Percentiles rank a stretch among this genome's conserved stretches.
Evolutionary conservation across 768 basidiomycete genomes (phyloP).

Genomic region (Galerina sulciceps): DNA sequence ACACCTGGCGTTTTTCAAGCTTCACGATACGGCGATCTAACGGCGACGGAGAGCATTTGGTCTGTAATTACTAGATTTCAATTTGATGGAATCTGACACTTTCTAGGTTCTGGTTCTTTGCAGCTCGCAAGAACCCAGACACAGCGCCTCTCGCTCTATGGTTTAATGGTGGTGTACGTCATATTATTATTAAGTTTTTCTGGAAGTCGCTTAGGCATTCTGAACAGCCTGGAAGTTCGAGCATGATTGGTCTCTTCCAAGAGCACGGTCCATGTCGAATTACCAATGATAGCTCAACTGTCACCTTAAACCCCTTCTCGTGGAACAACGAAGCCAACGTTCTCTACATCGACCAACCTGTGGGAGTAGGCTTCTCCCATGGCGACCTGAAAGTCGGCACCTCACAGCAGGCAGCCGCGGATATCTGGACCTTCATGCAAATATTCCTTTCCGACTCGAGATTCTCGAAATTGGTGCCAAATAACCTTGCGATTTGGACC

Average conservation of each 20-base stretch:
- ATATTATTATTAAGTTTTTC: background rate
- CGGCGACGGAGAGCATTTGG: slow-evolving; percentile 62
- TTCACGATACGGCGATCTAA: slow-evolving; percentile 67
- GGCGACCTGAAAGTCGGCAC: slow-evolving; percentile 53
- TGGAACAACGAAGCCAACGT: slow-evolving; percentile 65
- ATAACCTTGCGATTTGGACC: slow-evolving; percentile 63
- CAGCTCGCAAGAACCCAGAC: slow-evolving; percentile 60
- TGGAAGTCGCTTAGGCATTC: background rate
- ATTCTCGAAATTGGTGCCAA: slow-evolving; percentile 50
- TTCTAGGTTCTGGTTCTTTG: slow-evolving; percentile 72
- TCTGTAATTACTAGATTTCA: slow-evolving; percentile 16
- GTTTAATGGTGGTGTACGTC: slow-evolving; percentile 65
- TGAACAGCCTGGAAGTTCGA: slow-evolving; percentile 54
- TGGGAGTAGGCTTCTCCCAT: slow-evolving; percentile 67
- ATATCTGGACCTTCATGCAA: slow-evolving; percentile 67
- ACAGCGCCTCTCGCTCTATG: slow-evolving; percentile 68
- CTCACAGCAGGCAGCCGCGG: slow-evolving; percentile 55
- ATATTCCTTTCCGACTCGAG: slow-evolving; percentile 60
- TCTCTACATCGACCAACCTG: slow-evolving; percentile 67
- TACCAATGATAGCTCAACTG: slow-evolving; percentile 52
- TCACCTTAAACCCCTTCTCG: slow-evolving; percentile 55
- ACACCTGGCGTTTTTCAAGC: slow-evolving; percentile 65
- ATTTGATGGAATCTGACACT: background rate
- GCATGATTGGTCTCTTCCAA: slow-evolving; percentile 71
- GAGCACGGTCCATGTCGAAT: slow-evolving; percentile 78